Evolutionary conservation across 768 basidiomycete genomes (phyloP), one percentile per base, ranked within the genome.

Genomic region (Gyrodon lividus): DNA sequence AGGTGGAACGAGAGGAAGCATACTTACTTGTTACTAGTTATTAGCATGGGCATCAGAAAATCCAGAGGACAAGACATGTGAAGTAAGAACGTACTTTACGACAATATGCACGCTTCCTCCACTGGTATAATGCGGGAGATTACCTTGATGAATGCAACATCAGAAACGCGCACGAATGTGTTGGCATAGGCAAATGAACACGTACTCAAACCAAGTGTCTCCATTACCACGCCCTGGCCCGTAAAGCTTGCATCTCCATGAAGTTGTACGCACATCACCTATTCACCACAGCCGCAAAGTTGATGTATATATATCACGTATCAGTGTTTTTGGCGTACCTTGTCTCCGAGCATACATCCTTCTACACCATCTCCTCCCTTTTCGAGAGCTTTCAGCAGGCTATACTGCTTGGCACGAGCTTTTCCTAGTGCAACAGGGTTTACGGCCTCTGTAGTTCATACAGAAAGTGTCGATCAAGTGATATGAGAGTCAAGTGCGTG

Each of bases 191-290:
- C 8, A 12, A 19, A 22, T n/a, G 17, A 28, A 24, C 6, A 61
- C 86, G 45, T 56, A 84, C 90, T 93, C 48, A 96, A 71, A 5
- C 92, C 90, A 28, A 97, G 75, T 16, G 80, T 77, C 67, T 96
- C 94, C 84, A 92, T 94, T 16, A 94, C 81, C 5, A 96, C 77
- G 2, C 94, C 93, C 65, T 96, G 94, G 0, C 93, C 94, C 0
- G 87, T 80, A 63, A 96, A 95, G 51, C 88, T 91, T 1, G 90
- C 92, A 66, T 97, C 94, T 3, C 94, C 94, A 56, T 96, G 94
- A 42, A 97, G 68, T 60, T 94, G 91, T 0, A 96, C 86, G 55
- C 87, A 92, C 82, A 96, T 86, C 3, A 86, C 94, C 60, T 77
- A 80, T 65, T 86, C 83, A 48, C 6, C 10, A 13, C 12, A 16